These are phyloP conservation scores for Paralagenidium karlingii DNA, from an alignment of 352 stramenopile species.

Conservation along the genomic window DNA sequence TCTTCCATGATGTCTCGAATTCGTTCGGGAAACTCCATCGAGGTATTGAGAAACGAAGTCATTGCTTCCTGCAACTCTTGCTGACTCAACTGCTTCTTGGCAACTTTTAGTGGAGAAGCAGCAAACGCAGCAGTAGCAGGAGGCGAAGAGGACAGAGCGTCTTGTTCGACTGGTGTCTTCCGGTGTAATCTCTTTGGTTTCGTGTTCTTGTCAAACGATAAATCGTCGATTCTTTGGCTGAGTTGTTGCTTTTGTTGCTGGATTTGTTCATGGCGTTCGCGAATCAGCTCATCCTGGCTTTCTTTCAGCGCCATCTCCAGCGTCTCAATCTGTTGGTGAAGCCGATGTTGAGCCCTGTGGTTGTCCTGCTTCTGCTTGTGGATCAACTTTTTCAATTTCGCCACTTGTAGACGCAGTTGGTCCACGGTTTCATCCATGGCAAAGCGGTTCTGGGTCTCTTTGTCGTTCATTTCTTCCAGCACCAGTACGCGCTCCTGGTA, in stretches of 20 bases:
- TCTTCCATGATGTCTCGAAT: slow-evolving; percentile 46
- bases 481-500: neutral
- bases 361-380: slow-evolving; percentile 28
- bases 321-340: slow-evolving; percentile 18
- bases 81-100: too few species aligned
- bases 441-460: slow-evolving; percentile 29
- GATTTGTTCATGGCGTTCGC: slow-evolving; percentile 34
- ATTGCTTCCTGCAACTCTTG: slow-evolving; percentile 5
- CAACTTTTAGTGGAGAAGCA: too few species aligned
- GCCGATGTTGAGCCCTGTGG: too few species aligned
- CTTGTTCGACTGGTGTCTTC: too few species aligned
- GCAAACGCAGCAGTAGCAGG: too few species aligned
- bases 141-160: too few species aligned
- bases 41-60: slow-evolving; percentile 43
- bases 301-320: slow-evolving; percentile 27
- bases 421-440: slow-evolving; percentile 56
- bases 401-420: slow-evolving; percentile 46
- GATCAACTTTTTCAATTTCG: slow-evolving; percentile 47
- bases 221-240: too few species aligned
- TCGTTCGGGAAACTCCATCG: slow-evolving; percentile 30
- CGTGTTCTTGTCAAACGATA: too few species aligned
- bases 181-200: too few species aligned
- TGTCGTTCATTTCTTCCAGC: slow-evolving; percentile 18
- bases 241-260: slow-evolving; percentile 53
- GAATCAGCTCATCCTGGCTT: slow-evolving; percentile 36